Evolutionary conservation across 2,329 filamentous ascomycete species (phyloP), one percentile per base, ranked within the genome.

Genomic region (Grosmannia clavigera): DNA sequence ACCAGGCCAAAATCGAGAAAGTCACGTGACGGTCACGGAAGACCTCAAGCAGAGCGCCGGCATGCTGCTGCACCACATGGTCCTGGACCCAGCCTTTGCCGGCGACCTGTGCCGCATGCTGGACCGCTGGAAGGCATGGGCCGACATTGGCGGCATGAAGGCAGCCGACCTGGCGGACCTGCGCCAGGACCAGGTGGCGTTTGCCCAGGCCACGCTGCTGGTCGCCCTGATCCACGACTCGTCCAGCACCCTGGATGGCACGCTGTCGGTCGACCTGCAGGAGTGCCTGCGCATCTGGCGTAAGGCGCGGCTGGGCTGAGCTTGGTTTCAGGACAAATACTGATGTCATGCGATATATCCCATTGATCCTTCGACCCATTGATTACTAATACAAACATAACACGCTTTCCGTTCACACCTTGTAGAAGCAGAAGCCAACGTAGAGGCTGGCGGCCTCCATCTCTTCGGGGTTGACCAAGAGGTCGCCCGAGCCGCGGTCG

Each of bases 371-470:
- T 38, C 3, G 9, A 7, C 11, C 40, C 43, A 7, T 46, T 46
- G 43, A 46, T 46, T 46, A 46, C 43, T 46, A 46, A 46, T 52
- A 19, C 50, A 31, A 9, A 31, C 14, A 9, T 3, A 11, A 10
- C 5, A 25, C 46, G 4, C 22, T 5, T 25, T 6, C 48, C 48
- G 11, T 51, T 46, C 64, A 94, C 54, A 95, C 90, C 77, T 96
- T 96, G 74, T 96, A 95, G 73, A 97, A 97, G 75, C 91, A 96
- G 69, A 97, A 97, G 1, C 89, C 92, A 67, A 95, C 83, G 69
- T 97, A 97, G 69, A 97, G 95, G 67, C 82, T 84, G 12, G 87
- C 90, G 53, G 94, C 94, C 72, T 97, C 92, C 81, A 95, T 87
- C 76, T 99, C 94, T 70, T 95, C 88, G 14, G 87, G 80, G 1